Evolutionary conservation across 2,329 filamentous ascomycete genomes (phyloP).

Genomic region (Chaetomiaceae sp.): DNA sequence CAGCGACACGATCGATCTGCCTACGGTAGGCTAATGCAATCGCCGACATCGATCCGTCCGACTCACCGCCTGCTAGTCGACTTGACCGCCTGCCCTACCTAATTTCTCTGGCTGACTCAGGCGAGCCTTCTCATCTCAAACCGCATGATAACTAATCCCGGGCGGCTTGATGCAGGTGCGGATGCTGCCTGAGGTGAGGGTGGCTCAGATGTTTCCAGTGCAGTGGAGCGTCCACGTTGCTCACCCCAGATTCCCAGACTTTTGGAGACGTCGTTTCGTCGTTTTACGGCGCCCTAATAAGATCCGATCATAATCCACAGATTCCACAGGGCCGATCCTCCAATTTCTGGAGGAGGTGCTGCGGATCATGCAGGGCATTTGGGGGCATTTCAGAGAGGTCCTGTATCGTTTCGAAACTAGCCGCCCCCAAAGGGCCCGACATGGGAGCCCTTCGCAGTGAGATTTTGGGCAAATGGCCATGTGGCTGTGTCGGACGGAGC

Average conservation of each 20-base stretch:
- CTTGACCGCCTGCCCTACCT: too few species aligned
- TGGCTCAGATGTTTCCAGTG: slow-evolving; percentile 4
- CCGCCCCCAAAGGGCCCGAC: neutral
- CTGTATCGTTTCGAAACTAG: slow-evolving; percentile 2
- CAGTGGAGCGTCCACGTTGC: neutral
- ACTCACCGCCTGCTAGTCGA: slow-evolving; percentile 9
- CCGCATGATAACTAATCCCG: neutral
- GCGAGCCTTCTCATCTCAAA: neutral
- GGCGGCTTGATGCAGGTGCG: slow-evolving; percentile 7
- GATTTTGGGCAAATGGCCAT: neutral
- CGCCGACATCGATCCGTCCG: neutral
- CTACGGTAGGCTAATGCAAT: too few species aligned
- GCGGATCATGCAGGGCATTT: slow-evolving; percentile 1
- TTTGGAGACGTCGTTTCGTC: neutral
- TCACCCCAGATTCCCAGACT: neutral
- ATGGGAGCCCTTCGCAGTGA: neutral
- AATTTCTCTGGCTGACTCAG: slow-evolving; percentile 15
- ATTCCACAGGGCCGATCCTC: neutral
- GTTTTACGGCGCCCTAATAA: too few species aligned
- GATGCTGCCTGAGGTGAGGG: slow-evolving; percentile 13
- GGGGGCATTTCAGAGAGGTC: too few species aligned
- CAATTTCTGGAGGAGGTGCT: slow-evolving; percentile 1
- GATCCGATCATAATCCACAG: too few species aligned
- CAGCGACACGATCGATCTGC: slow-evolving; percentile 1
- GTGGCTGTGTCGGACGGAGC: too few species aligned